These are phyloP conservation scores for Dendrocalamus latiflorus DNA, from an alignment of 202 grass and related monocot species.

Conservation along the genomic window DNA sequence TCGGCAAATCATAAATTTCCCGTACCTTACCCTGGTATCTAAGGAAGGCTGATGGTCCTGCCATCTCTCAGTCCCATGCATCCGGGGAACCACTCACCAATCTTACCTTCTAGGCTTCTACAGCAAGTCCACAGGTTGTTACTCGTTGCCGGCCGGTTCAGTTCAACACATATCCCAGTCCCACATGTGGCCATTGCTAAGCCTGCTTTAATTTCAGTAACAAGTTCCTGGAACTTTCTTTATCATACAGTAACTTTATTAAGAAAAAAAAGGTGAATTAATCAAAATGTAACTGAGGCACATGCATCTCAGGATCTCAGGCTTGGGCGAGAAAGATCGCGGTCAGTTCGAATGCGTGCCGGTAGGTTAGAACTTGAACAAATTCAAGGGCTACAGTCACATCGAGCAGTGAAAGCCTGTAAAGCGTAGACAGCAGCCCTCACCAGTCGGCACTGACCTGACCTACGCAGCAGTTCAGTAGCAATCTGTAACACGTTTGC, in stretches of 20 bases:
- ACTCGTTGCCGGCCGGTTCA: no score
- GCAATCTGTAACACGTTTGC: background rate
- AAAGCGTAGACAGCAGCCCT: background rate
- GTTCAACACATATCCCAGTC: no score
- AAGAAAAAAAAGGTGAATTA: background rate
- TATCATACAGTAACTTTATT: background rate
- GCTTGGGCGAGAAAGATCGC: background rate
- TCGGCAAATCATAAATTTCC: slow-evolving; percentile 1
- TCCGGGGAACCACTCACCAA: background rate
- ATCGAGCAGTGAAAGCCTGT: slow-evolving; percentile 24
- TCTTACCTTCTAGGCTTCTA: background rate
- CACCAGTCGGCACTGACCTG: background rate
- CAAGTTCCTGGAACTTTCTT: background rate
- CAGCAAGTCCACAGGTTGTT: background rate
- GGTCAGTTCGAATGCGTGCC: background rate
- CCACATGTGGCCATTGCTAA: background rate
- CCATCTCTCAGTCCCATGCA: background rate
- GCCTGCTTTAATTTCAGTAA: background rate
- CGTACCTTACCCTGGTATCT: background rate
- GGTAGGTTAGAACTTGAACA: background rate
- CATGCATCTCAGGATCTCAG: background rate
- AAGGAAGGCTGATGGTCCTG: background rate
- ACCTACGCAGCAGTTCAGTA: background rate
- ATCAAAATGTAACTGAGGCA: background rate
- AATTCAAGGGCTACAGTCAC: slow-evolving; percentile 30